Evolutionary conservation across 495 filamentous ascomycete species (phyloP), one percentile per base, ranked within the genome.

Genomic region (Bathelium albidoporum): DNA sequence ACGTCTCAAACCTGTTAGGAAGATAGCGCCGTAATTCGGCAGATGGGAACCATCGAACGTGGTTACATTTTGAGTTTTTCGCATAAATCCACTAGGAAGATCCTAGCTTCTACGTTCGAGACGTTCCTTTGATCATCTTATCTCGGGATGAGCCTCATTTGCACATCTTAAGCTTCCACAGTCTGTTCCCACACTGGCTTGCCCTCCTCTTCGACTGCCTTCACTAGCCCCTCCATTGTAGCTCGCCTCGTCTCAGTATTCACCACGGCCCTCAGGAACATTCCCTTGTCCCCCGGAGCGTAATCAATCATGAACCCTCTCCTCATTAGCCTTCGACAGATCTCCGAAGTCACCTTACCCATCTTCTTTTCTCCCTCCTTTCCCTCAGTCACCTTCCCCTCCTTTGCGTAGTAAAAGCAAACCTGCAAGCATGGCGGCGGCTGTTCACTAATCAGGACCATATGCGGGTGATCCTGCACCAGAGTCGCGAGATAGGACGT

Each of bases 221-320:
- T 82, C 10, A 96, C 80, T 65, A 97, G 76, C 52, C 83, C 83
- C 67, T 95, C 89, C 58, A 94, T 81, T 5, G 90, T 95, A 68
- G 82, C 82, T 74, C 71, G 81, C 63, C 78, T 78, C 22, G 90
- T 96, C 74, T 83, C 80, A 43, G 82, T 80, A 78, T 91, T 95
- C 0, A 96, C 88, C 55, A 97, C 93, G 18, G 89, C 91, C 58
- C 93, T 79, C 74, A 97, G 91, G 70, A 97, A 92, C 72, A 82
- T 86, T 5, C 93, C 93, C 69, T 79, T 82, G 65, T 84, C 80
- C 26, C 87, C 88, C 0, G 90, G 90, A 61, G 92, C 89, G 77
- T 89, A 97, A 77, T 97, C 93, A 31, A 96, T 80, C 92, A 97
- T 96, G 73, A 91, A 97, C 2, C 93, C 94, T 73, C 82, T 82